Percentiles rank a stretch among this genome's conserved stretches.
These are phyloP conservation scores for Fusarium sp. DNA, from an alignment of 2,329 filamentous ascomycete genomes.

Conservation along the genomic window DNA sequence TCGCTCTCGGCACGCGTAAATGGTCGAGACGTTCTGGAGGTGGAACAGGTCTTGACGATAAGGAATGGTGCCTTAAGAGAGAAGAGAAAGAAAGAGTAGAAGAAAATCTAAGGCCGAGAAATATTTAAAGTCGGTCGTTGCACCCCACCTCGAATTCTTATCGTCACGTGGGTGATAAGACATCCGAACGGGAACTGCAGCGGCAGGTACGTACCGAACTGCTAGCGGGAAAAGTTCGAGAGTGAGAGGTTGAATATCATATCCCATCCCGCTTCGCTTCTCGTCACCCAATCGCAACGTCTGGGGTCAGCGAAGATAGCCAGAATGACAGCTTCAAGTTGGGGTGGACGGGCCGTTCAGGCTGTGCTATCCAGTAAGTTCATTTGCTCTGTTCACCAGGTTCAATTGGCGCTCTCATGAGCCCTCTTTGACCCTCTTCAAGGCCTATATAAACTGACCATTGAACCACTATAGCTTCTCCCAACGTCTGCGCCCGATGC, in stretches of 20 bases:
- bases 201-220: slow-evolving; percentile 43
- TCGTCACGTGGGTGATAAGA: neutral
- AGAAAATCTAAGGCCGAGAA: slow-evolving; percentile 30
- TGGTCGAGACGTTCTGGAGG: slow-evolving; percentile 86
- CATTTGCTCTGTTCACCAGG: neutral
- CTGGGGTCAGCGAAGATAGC: slow-evolving; percentile 27
- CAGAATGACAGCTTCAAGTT: slow-evolving; percentile 65
- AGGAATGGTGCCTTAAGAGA: slow-evolving; percentile 81
- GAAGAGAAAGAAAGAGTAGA: slow-evolving; percentile 45
- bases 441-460: slow-evolving; percentile 23
- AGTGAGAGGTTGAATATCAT: slow-evolving; percentile 37
- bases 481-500: slow-evolving; percentile 54
- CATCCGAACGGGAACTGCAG: neutral
- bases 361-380: slow-evolving; percentile 63
- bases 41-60: slow-evolving; percentile 88
- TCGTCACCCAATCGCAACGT: slow-evolving; percentile 24
- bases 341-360: slow-evolving; percentile 63
- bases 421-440: neutral
- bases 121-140: slow-evolving; percentile 2
- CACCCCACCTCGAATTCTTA: neutral
- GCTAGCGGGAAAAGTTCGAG: slow-evolving; percentile 46
- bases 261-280: slow-evolving; percentile 32
- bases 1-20: slow-evolving; percentile 89
- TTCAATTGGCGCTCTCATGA: slow-evolving; percentile 36
- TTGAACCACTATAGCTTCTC: slow-evolving; percentile 38